Conservation (phyloP, 2,329 filamentous ascomycete species). For the Epichloe bromicola region DNA sequence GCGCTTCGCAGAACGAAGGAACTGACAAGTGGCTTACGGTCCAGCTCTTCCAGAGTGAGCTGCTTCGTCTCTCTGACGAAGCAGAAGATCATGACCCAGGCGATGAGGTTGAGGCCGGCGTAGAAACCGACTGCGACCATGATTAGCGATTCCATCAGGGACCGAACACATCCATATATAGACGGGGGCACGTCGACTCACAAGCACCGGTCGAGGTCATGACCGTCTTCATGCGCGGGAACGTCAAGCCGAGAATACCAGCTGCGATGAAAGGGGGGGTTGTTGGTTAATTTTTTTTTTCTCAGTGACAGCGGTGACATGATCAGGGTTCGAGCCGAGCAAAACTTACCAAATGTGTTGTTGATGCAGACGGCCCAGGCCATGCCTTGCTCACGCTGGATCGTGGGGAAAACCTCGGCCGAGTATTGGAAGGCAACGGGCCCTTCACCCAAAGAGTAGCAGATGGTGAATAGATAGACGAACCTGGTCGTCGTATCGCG, state of each 20-base stretch:
- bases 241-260: slow-evolving; percentile 29
- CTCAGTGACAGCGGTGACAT: too few relatives aligned
- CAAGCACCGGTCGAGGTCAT: slow-evolving; percentile 19
- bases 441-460: slow-evolving; percentile 36
- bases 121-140: slow-evolving; percentile 23
- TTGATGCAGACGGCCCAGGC: slow-evolving; percentile 39
- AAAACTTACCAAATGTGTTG: slow-evolving; percentile 14
- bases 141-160: too few relatives aligned
- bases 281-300: not conserved
- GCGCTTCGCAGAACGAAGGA: not conserved
- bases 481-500: slow-evolving; percentile 8
- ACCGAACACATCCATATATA: too few relatives aligned
- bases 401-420: slow-evolving; percentile 53
- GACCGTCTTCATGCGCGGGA: slow-evolving; percentile 28
- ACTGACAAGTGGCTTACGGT: slow-evolving; percentile 9
- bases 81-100: slow-evolving; percentile 33
- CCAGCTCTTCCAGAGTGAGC: slow-evolving; percentile 30
- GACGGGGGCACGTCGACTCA: slow-evolving; percentile 7
- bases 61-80: slow-evolving; percentile 36
- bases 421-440: slow-evolving; percentile 51
- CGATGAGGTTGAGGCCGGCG: slow-evolving; percentile 31
- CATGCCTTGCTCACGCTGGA: slow-evolving; percentile 56
- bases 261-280: not conserved
- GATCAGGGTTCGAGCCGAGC: not conserved
- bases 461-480: slow-evolving; percentile 16